phyloP scores from a whole-genome alignment of 2,329 filamentous ascomycete species.

The Drechslerella coelobrocha region DNA sequence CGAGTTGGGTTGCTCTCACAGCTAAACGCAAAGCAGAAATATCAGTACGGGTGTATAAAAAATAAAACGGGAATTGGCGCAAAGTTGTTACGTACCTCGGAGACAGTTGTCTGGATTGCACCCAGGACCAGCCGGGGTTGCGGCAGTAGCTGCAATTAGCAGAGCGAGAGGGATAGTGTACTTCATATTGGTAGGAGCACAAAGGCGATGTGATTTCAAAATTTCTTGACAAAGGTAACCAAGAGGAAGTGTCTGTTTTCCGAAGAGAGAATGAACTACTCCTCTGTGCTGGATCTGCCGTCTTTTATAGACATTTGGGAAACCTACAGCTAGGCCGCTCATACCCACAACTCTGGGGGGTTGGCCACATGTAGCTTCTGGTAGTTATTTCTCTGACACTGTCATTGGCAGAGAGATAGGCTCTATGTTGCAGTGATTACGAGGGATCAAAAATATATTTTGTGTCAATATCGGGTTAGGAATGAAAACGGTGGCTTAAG shows the following conservation, averaged over 20 bases:
- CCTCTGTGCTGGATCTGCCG: background rate
- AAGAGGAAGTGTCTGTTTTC: slow-evolving; percentile 1
- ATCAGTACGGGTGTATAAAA: background rate
- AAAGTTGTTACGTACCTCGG: slow-evolving; percentile 14
- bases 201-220: slow-evolving; percentile 2
- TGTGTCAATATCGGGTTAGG: slow-evolving; percentile 1
- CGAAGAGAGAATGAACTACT: background rate
- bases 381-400: too few relatives aligned
- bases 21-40: slow-evolving; percentile 4
- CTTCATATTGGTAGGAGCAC: slow-evolving; percentile 5
- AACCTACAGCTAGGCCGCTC: background rate
- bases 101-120: slow-evolving; percentile 28
- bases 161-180: slow-evolving; percentile 1
- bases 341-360: slow-evolving; percentile 10
- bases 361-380: background rate
- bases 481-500: slow-evolving; percentile 15
- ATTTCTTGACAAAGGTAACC: background rate
- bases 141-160: background rate
- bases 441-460: slow-evolving; percentile 11
- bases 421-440: background rate
- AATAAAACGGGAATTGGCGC: background rate
- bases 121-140: background rate
- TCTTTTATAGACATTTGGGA: slow-evolving; percentile 6
- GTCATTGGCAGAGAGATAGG: background rate
- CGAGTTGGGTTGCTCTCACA: slow-evolving; percentile 18